phyloP scores from a whole-genome alignment of 1,284 basidiomycete genomes.

The Exobasidium rhododendri region DNA sequence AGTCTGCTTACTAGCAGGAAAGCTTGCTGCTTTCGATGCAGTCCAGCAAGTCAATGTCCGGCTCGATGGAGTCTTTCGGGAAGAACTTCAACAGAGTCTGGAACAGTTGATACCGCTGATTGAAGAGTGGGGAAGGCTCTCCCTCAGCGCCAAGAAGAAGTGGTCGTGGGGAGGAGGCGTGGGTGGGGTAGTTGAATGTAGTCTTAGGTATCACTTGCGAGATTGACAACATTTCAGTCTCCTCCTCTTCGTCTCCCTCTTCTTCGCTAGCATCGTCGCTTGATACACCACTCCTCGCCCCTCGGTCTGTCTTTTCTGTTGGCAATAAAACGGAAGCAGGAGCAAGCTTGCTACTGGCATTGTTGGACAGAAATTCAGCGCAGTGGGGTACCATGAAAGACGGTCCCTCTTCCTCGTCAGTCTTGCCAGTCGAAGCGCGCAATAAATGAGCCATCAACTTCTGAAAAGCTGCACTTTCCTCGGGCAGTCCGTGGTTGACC shows the following conservation, averaged over 20 bases:
- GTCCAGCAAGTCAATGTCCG: conserved; percentile 42
- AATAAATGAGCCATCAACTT: conserved; percentile 52
- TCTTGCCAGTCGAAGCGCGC: conserved; percentile 13
- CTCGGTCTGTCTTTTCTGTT: conserved; percentile 5
- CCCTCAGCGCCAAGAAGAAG: neutral
- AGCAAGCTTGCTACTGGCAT: neutral
- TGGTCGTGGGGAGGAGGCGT: neutral
- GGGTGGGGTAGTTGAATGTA: neutral
- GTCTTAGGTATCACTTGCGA: conserved; percentile 16
- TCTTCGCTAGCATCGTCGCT: conserved; percentile 12
- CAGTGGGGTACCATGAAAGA: neutral
- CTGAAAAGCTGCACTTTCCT: conserved; percentile 49
- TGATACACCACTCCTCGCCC: conserved; percentile 3
- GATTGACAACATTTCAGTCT: conserved; percentile 22
- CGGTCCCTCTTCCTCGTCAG: neutral
- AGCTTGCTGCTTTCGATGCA: conserved; percentile 27
- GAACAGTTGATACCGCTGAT: conserved; percentile 40
- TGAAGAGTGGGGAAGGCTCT: conserved; percentile 24
- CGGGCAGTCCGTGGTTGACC: conserved; percentile 47
- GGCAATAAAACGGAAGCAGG: neutral
- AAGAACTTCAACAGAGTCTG: conserved; percentile 48
- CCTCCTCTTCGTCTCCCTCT: conserved; percentile 18
- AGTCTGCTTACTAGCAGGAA: neutral
- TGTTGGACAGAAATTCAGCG: neutral
- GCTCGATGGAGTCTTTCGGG: conserved; percentile 43